phyloP scores from a whole-genome alignment of 1,139 yeast species.

The Arxiozyma slooffiae region DNA sequence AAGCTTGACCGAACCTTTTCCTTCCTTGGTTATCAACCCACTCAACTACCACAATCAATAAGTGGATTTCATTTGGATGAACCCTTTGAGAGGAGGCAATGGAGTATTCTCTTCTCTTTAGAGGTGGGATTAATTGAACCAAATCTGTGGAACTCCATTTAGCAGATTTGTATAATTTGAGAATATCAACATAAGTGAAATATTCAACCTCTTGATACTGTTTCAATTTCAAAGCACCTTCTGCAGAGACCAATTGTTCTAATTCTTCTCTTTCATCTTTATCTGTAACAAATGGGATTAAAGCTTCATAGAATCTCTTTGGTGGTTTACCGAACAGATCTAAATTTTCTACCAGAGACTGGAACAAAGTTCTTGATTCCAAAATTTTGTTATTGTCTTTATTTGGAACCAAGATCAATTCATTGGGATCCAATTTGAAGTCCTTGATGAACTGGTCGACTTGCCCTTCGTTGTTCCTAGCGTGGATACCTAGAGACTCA shows the following conservation, averaged over 20 bases:
- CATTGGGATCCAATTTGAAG: conserved; percentile 58
- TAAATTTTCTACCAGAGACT: conserved; percentile 65
- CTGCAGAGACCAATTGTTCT: conserved; percentile 57
- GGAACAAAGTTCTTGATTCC: conserved; percentile 76
- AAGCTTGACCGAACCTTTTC: conserved; percentile 86
- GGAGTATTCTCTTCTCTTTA: conserved; percentile 97
- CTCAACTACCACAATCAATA: conserved; percentile 90
- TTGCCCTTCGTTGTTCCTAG: conserved; percentile 59
- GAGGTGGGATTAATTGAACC: conserved; percentile 64
- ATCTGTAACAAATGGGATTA: conserved; percentile 65
- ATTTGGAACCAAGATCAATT: conserved; percentile 62
- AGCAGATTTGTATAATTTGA: conserved; percentile 72
- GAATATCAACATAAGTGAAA: conserved; percentile 70
- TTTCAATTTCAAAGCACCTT: conserved; percentile 81
- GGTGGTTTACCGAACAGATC: conserved; percentile 95
- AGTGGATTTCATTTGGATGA: conserved; percentile 85
- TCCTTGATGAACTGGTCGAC: conserved; percentile 61
- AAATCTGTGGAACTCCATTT: conserved; percentile 70
- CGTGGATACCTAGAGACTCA: conserved; percentile 94
- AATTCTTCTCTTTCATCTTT: conserved; percentile 55
- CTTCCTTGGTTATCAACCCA: conserved; percentile 88
- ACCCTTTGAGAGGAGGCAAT: conserved; percentile 92
- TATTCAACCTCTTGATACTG: conserved; percentile 78
- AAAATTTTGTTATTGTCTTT: conserved; percentile 47
- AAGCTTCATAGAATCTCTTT: conserved; percentile 80